A percentile compares a stretch with the other conserved stretches of the same genome.
Conservation (phyloP, 2,329 filamentous ascomycete genomes). For the Xenoacremonium recifei region DNA sequence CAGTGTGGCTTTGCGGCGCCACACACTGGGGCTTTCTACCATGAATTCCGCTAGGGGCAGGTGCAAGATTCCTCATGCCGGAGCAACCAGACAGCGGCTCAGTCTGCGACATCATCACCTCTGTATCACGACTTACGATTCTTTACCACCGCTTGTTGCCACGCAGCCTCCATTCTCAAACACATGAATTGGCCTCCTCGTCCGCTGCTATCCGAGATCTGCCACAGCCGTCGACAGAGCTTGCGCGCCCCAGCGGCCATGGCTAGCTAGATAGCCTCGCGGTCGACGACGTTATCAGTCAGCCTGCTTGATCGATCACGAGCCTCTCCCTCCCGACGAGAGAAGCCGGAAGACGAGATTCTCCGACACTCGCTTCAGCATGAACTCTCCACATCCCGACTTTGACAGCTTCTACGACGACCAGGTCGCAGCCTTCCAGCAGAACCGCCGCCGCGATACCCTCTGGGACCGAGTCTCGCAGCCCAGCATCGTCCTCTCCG, state of each 20-base stretch:
- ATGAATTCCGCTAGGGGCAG: too few relatives aligned
- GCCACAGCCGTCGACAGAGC: not conserved
- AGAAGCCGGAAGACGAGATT: slow-evolving; percentile 17
- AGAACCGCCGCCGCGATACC: slow-evolving; percentile 23
- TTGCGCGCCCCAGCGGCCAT: slow-evolving; percentile 15
- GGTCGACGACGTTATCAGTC: slow-evolving; percentile 21
- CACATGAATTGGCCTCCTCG: not conserved
- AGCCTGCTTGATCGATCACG: slow-evolving; percentile 24
- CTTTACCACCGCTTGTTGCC: not conserved
- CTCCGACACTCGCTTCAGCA: slow-evolving; percentile 27
- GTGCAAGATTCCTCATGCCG: too few relatives aligned
- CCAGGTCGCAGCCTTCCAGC: slow-evolving; percentile 32
- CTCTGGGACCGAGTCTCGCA: slow-evolving; percentile 33
- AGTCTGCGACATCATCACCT: too few relatives aligned
- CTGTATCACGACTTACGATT: too few relatives aligned
- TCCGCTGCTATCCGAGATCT: not conserved
- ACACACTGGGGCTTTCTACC: too few relatives aligned
- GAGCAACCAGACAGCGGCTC: too few relatives aligned
- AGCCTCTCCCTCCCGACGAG: slow-evolving; percentile 10
- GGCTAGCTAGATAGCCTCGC: slow-evolving; percentile 20
- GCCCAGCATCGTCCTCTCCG: slow-evolving; percentile 34
- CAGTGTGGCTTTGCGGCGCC: too few relatives aligned
- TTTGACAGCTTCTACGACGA: slow-evolving; percentile 36
- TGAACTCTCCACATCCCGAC: slow-evolving; percentile 32
- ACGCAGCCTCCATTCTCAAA: too few relatives aligned